Evolutionary conservation across 345 rosid species (phyloP), one percentile per base, ranked within the genome.

Genomic region (Murraya koenigii): DNA sequence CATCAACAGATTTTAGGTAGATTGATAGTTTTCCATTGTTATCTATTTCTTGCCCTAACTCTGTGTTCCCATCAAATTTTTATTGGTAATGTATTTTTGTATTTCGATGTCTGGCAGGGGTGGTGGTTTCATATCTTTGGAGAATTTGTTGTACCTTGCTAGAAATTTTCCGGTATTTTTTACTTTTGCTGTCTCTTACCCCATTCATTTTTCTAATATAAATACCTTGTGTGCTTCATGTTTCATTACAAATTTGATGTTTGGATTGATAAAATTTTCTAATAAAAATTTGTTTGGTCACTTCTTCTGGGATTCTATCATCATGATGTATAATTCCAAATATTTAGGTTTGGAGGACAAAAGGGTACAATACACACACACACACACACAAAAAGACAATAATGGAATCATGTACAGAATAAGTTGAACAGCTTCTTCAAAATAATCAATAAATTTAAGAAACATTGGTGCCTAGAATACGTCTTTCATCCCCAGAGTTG

Each of bases 1-100:
- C 99, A 39, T 94, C 99, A 55, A 94, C 99, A 62, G 99, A 97
- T 86, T 97, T 97, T 89, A 88, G 99, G 99, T 94, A 78, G 78
- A 68, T 56, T 13, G 36, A 10, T 26, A 49, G 49, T 52, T 22
- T 22, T 71, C 41, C 60, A 26, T 49, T 7, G 25, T 67, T 75
- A 67, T 74, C 72, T 72, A 68, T 56, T 72, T 66, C 65, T 25
- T 38, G n/a, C 28, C 4, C 35, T 63, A 7, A 15, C 71, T 39
- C 44, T 72, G 28, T 59, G 72, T 77, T 39, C 59, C 69, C 38
- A 55, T 30, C 63, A 39, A 25, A 62, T 76, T 62, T 10, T 63
- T 59, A 30, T 36, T 14, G 19, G 17, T 54, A 74, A 13, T 54
- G 3, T 8, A n/a, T 36, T 49, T 41, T 36, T 64, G 26, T 49